Evolutionary conservation across 1,284 basidiomycete species (phyloP).

Genomic region (Trichosporon inkin): DNA sequence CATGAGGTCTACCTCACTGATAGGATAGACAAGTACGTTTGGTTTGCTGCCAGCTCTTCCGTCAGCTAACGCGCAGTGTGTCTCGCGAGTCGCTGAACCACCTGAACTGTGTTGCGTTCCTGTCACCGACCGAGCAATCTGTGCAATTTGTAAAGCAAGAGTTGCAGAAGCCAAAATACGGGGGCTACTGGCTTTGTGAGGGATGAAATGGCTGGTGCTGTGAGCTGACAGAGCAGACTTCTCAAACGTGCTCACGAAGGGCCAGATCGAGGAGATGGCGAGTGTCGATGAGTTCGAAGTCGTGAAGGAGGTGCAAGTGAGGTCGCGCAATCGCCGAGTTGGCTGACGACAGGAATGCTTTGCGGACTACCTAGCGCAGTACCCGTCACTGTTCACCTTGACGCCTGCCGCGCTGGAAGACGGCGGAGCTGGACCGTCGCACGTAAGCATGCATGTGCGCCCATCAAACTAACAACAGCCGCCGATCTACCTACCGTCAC

Average conservation of each 20-base stretch:
- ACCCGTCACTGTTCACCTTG: conserved; percentile 83
- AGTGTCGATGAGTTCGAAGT: conserved; percentile 95
- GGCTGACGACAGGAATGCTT: conserved; percentile 73
- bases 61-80: conserved; percentile 46
- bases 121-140: conserved; percentile 74
- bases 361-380: conserved; percentile 84
- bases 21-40: conserved; percentile 76
- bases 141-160: conserved; percentile 78
- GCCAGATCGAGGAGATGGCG: conserved; percentile 86
- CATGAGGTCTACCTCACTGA: conserved; percentile 98
- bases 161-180: conserved; percentile 84
- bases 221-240: conserved; percentile 62
- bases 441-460: conserved; percentile 30
- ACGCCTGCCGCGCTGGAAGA: conserved; percentile 58
- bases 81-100: conserved; percentile 86
- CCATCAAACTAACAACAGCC: conserved; percentile 30
- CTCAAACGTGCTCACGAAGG: conserved; percentile 86
- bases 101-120: conserved; percentile 93
- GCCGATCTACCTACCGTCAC: conserved; percentile 56
- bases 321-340: conserved; percentile 23
- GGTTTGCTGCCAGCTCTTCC: conserved; percentile 14
- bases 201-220: conserved; percentile 47
- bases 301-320: conserved; percentile 90
- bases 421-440: conserved; percentile 48
- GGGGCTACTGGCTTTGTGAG: conserved; percentile 95